Percentiles rank a stretch among this genome's conserved stretches.
Evolutionary conservation across 352 stramenopile species (phyloP).

Genomic region (Globisporangium megalacanthum): DNA sequence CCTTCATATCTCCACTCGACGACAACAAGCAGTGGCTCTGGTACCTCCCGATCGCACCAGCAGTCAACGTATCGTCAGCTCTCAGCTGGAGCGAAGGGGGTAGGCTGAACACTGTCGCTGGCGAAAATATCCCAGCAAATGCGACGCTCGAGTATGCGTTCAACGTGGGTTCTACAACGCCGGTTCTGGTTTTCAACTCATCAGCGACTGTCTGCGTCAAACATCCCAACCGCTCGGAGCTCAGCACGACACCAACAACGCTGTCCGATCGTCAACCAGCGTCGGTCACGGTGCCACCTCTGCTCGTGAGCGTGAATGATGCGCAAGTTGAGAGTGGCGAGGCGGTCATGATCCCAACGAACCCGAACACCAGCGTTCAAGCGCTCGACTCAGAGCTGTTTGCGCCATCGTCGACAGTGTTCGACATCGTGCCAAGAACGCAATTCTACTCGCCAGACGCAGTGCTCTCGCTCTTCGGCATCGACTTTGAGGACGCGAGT

Average conservation of each 20-base stretch:
- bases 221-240: too few relatives aligned
- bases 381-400: not conserved
- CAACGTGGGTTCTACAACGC: not conserved
- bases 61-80: slow-evolving; percentile 22
- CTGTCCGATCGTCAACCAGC: too few relatives aligned
- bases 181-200: too few relatives aligned
- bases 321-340: slow-evolving; percentile 3
- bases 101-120: slow-evolving; percentile 25
- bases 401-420: slow-evolving; percentile 13
- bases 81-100: slow-evolving; percentile 26
- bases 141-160: slow-evolving; percentile 31
- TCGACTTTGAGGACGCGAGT: slow-evolving; percentile 15
- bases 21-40: slow-evolving; percentile 14
- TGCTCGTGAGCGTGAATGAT: too few relatives aligned
- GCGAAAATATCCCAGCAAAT: slow-evolving; percentile 20
- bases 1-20: slow-evolving; percentile 22
- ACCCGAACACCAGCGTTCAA: slow-evolving; percentile 12
- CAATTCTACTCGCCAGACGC: slow-evolving; percentile 11
- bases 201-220: too few relatives aligned
- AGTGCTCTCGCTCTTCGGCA: slow-evolving; percentile 21
- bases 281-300: too few relatives aligned
- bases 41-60: slow-evolving; percentile 17
- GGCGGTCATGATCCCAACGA: slow-evolving; percentile 13
- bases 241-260: too few relatives aligned
- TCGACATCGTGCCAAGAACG: slow-evolving; percentile 18